A percentile compares a stretch with the other conserved stretches of the same genome.
phyloP scores from a whole-genome alignment of 805 yeast genomes.

The Nakazawaea holstii region DNA sequence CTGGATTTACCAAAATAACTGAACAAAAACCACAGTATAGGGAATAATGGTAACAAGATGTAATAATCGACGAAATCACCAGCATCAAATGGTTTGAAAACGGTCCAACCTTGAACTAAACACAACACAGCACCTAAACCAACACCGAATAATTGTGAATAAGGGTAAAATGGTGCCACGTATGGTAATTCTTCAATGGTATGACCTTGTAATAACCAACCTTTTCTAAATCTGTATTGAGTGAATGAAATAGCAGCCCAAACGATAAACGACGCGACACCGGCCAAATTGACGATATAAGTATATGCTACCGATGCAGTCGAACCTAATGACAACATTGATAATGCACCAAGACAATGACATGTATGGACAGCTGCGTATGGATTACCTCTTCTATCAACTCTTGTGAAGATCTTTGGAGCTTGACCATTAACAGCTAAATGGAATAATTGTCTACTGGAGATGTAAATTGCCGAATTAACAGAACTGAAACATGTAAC shows the following conservation, averaged over 20 bases:
- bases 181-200: slow-evolving; percentile 46
- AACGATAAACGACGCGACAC: slow-evolving; percentile 63
- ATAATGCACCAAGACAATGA: slow-evolving; percentile 48
- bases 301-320: slow-evolving; percentile 57
- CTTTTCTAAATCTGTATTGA: slow-evolving; percentile 52
- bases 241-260: slow-evolving; percentile 58
- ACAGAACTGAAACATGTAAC: slow-evolving; percentile 64
- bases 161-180: slow-evolving; percentile 46
- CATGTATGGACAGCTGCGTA: slow-evolving; percentile 50
- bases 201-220: slow-evolving; percentile 38
- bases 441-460: slow-evolving; percentile 60
- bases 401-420: slow-evolving; percentile 46
- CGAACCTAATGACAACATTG: slow-evolving; percentile 50
- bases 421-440: slow-evolving; percentile 59
- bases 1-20: slow-evolving; percentile 16
- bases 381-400: slow-evolving; percentile 60
- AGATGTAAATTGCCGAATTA: slow-evolving; percentile 64
- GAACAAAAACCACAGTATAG: slow-evolving; percentile 29
- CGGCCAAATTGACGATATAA: slow-evolving; percentile 58
- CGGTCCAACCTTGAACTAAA: slow-evolving; percentile 63
- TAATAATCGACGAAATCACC: slow-evolving; percentile 57
- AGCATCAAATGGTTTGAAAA: slow-evolving; percentile 53
- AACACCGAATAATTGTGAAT: slow-evolving; percentile 43
- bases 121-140: slow-evolving; percentile 46
- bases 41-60: slow-evolving; percentile 54